Conservation (phyloP, 495 filamentous ascomycete species). For the Aspergillus bridgeri region DNA sequence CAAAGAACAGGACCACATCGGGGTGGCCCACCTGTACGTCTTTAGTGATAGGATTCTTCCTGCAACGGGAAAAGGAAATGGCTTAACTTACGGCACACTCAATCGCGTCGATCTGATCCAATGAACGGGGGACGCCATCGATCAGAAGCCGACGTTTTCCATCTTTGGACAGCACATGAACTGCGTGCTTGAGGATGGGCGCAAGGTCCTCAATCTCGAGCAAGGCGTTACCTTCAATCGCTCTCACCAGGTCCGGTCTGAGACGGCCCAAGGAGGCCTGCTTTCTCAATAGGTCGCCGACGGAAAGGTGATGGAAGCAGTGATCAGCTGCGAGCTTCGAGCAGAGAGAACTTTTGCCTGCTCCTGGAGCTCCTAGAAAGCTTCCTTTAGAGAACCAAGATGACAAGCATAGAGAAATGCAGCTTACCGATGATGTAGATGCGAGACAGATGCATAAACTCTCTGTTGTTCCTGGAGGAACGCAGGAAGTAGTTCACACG, state of each 20-base stretch:
- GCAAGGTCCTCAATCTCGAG: not conserved
- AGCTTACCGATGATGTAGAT: constrained; percentile 1
- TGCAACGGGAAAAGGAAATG: not conserved
- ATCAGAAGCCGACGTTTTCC: not conserved
- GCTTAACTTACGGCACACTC: not conserved
- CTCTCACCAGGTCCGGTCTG: not conserved
- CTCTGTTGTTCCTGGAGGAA: not conserved
- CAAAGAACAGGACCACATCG: not conserved
- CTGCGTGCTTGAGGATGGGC: not conserved
- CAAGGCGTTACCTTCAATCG: not conserved
- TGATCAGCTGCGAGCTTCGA: not conserved
- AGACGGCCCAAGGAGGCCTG: not conserved
- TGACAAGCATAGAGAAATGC: not conserved
- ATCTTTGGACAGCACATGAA: not conserved
- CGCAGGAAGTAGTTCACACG: not conserved
- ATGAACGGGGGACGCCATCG: not conserved
- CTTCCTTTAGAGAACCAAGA: not conserved
- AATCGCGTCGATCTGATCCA: not conserved
- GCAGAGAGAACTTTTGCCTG: not conserved
- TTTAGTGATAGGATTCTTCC: not conserved
- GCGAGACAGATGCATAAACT: not conserved
- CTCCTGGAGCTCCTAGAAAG: not conserved
- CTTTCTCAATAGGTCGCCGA: not conserved
- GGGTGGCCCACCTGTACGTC: not conserved
- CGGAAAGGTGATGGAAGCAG: not conserved